Conservation (phyloP, 768 basidiomycete species). For the Clavulina sp. region DNA sequence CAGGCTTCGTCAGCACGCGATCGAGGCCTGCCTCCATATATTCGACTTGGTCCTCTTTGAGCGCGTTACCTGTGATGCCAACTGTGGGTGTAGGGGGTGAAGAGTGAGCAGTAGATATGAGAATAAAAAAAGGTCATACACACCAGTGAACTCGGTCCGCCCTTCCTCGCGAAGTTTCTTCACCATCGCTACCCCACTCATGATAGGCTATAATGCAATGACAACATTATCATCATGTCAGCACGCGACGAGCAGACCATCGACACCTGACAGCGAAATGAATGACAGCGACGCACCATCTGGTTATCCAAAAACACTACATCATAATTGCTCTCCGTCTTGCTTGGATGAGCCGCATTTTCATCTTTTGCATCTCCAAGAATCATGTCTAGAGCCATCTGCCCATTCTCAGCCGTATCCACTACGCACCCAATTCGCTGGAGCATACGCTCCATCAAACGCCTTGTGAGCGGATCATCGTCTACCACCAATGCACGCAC, state of each 20-base stretch:
- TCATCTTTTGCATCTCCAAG: slow-evolving; percentile 21
- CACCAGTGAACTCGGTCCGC: slow-evolving; percentile 51
- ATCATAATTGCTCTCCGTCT: slow-evolving; percentile 18
- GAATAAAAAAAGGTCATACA: slow-evolving; percentile 30
- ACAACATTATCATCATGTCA: too few species aligned
- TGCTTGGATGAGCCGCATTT: not conserved
- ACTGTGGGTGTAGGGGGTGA: not conserved
- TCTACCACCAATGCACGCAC: slow-evolving; percentile 65
- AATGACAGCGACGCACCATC: slow-evolving; percentile 35
- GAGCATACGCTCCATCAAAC: slow-evolving; percentile 62
- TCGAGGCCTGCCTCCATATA: slow-evolving; percentile 62
- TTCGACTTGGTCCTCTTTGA: slow-evolving; percentile 47
- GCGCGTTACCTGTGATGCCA: slow-evolving; percentile 30
- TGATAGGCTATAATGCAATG: slow-evolving; percentile 1
- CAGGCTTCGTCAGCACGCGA: slow-evolving; percentile 62
- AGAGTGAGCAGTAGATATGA: not conserved
- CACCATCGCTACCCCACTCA: slow-evolving; percentile 43
- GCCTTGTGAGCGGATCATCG: slow-evolving; percentile 65
- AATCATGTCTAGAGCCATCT: slow-evolving; percentile 56
- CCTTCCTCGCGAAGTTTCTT: slow-evolving; percentile 45
- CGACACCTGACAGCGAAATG: not conserved
- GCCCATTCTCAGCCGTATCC: slow-evolving; percentile 71
- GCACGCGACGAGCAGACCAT: too few species aligned
- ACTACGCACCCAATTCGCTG: slow-evolving; percentile 61
- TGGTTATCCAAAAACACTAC: slow-evolving; percentile 52